phyloP scores from a whole-genome alignment of 1,139 yeast species.

The Hyphopichia burtonii region DNA sequence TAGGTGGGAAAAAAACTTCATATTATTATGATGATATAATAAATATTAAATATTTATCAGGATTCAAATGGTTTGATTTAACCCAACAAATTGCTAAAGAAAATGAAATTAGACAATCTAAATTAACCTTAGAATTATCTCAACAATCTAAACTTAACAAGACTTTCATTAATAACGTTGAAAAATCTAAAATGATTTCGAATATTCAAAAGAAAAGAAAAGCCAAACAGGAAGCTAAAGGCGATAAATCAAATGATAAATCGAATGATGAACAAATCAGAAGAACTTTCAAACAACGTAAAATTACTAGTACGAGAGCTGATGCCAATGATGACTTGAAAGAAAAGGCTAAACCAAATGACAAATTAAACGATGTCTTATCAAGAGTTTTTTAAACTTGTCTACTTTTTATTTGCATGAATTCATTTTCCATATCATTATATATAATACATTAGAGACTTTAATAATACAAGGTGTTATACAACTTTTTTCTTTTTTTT shows the following conservation, averaged over 20 bases:
- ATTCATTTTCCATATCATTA: slow-evolving; percentile 3
- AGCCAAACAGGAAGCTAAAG: slow-evolving; percentile 20
- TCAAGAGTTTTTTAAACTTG: slow-evolving; percentile 28
- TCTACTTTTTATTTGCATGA: not conserved
- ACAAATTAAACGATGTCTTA: slow-evolving; percentile 47
- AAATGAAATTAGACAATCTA: slow-evolving; percentile 83
- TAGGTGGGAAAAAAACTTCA: slow-evolving; percentile 92
- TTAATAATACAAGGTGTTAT: not conserved
- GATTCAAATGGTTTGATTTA: slow-evolving; percentile 93
- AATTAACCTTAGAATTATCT: slow-evolving; percentile 80
- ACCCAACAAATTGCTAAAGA: slow-evolving; percentile 93
- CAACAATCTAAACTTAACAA: slow-evolving; percentile 88
- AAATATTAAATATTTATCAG: slow-evolving; percentile 83
- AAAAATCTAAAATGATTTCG: slow-evolving; percentile 76
- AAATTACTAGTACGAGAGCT: slow-evolving; percentile 63
- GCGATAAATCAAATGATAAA: slow-evolving; percentile 6
- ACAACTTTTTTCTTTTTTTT: slow-evolving; percentile 3
- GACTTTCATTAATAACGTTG: slow-evolving; percentile 79
- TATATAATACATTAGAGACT: slow-evolving; percentile 1
- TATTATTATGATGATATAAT: slow-evolving; percentile 93
- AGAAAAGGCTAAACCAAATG: slow-evolving; percentile 38
- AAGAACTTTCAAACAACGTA: slow-evolving; percentile 62
- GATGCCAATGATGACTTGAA: slow-evolving; percentile 54
- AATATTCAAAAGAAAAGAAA: slow-evolving; percentile 60
- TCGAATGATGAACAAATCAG: slow-evolving; percentile 31